Evolutionary conservation across 2,329 filamentous ascomycete species (phyloP).

Genomic region (Acarospora socialis): DNA sequence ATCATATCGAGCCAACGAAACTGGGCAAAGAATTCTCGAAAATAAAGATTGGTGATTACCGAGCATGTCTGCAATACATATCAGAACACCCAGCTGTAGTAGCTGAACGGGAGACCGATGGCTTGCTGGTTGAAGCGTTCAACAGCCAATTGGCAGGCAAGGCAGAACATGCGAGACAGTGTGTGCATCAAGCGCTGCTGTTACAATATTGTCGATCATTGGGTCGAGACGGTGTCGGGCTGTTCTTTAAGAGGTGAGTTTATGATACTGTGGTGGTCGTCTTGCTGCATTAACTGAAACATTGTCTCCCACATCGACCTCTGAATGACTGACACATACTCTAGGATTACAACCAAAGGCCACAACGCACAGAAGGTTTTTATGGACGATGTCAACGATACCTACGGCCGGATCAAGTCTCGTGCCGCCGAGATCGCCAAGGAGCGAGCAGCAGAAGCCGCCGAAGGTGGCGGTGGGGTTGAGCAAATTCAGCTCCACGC

Average conservation of each 20-base stretch:
- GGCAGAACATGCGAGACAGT: constrained; percentile 65
- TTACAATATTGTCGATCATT: constrained; percentile 90
- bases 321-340: not conserved
- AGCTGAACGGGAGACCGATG: constrained; percentile 76
- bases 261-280: too few species aligned
- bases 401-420: constrained; percentile 66
- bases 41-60: constrained; percentile 64
- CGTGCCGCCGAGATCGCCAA: constrained; percentile 60
- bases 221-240: constrained; percentile 68
- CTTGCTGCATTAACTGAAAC: too few species aligned
- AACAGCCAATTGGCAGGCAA: constrained; percentile 67
- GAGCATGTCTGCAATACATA: constrained; percentile 60
- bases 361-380: constrained; percentile 89
- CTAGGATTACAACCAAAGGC: constrained; percentile 62
- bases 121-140: constrained; percentile 80
- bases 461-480: constrained; percentile 43
- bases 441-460: constrained; percentile 38
- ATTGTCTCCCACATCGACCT: too few species aligned
- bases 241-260: constrained; percentile 78
- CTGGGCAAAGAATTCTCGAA: constrained; percentile 68
- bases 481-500: constrained; percentile 98
- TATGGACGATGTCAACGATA: constrained; percentile 80
- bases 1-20: constrained; percentile 59
- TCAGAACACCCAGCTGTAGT: constrained; percentile 64
- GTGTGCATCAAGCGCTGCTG: constrained; percentile 82